Base-by-base conservation (phyloP, 257 asterid genomes). In the Fraxinus quadrangulata region DNA sequence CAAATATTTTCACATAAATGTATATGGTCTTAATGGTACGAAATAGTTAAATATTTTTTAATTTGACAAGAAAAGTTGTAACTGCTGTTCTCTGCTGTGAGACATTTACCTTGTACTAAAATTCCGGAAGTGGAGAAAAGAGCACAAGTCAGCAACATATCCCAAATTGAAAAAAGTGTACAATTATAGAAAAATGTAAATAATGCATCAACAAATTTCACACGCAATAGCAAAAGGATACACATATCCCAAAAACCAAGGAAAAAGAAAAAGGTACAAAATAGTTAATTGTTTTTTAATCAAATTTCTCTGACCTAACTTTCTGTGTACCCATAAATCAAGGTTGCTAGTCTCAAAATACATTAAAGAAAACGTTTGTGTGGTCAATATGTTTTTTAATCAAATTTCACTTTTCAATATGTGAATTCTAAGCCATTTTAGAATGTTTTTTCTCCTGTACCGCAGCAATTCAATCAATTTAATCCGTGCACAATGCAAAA, bases 41-140 rank as follows among this genome's bases (percentile, higher is more conserved):
- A n/a, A n/a, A n/a, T n/a, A n/a, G n/a, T n/a, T 30, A 30, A 30
- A 30, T 30, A 30, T 30, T 30, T 30, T 26, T 26, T n/a, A n/a
- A n/a, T n/a, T n/a, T n/a, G n/a, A n/a, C n/a, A n/a, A n/a, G n/a
- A n/a, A n/a, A n/a, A n/a, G n/a, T n/a, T n/a, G n/a, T n/a, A n/a
- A n/a, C n/a, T n/a, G n/a, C n/a, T 71, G 71, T 78, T 83, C 82
- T 72, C 47, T 63, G 76, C 47, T 63, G 76, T 87, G 81, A 83
- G 67, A 81, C 90, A 81, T 78, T 81, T 85, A 81, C 84, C 79
- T 84, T 84, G 87, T 86, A 87, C 95, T 90, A 87, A 84, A 86
- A 85, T 79, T 73, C 82, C 85, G 84, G 54, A 91, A 76, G 87
- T 81, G 79, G 75, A 83, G 80, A 72, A 74, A 49, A 72, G 28